These are phyloP conservation scores for Pythium aristosporum DNA, from an alignment of 352 stramenopile genomes.

Conservation along the genomic window DNA sequence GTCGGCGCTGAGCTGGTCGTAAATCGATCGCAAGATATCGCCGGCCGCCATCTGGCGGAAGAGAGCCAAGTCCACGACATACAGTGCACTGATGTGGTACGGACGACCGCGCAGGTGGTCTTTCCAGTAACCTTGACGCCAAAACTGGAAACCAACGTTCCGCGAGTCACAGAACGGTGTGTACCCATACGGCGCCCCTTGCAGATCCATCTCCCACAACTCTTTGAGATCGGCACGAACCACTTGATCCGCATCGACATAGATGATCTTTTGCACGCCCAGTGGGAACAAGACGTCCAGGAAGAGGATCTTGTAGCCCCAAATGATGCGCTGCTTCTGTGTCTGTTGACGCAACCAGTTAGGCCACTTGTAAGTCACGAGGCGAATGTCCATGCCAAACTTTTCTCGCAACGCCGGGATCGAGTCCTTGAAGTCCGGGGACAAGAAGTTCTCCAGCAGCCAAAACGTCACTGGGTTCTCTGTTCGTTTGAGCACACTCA, in stretches of 20 bases:
- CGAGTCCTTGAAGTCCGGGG: slow-evolving; percentile 96
- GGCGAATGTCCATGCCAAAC: slow-evolving; percentile 96
- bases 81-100: slow-evolving; percentile 99
- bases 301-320: slow-evolving; percentile 99
- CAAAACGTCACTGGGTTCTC: slow-evolving; percentile 99
- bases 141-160: slow-evolving; percentile 99
- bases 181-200: slow-evolving; percentile 97
- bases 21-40: slow-evolving; percentile 95
- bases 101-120: slow-evolving; percentile 95
- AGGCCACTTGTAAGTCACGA: slow-evolving; percentile 99
- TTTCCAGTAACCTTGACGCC: slow-evolving; percentile 98
- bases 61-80: slow-evolving; percentile 97
- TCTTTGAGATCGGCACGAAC: slow-evolving; percentile 98
- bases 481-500: slow-evolving; percentile 96
- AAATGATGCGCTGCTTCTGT: slow-evolving; percentile 99
- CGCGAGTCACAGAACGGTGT: slow-evolving; percentile 97
- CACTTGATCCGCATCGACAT: slow-evolving; percentile 99
- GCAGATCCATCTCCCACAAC: slow-evolving; percentile 98
- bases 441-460: slow-evolving; percentile 99
- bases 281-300: slow-evolving; percentile 99
- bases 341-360: slow-evolving; percentile 98
- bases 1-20: slow-evolving; percentile 97
- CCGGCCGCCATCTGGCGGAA: slow-evolving; percentile 95
- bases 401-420: slow-evolving; percentile 90
- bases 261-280: slow-evolving; percentile 98